Conservation (phyloP, 2,329 filamentous ascomycete genomes). For the Pseudogymnoascus sp. region DNA sequence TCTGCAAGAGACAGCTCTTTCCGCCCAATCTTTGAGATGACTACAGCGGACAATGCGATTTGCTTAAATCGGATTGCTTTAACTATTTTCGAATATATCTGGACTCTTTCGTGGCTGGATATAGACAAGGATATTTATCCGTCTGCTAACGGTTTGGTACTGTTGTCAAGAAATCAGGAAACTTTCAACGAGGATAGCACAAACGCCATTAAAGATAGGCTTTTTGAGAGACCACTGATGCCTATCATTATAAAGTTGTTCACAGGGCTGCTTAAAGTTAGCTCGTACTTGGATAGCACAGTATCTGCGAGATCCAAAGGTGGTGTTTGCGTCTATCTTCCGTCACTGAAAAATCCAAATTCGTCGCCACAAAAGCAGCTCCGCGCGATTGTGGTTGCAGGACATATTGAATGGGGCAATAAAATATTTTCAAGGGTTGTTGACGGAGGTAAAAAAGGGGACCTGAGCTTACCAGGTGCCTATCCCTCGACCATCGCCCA, state of each 20-base stretch:
- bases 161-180: background rate
- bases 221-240: background rate
- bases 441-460: background rate
- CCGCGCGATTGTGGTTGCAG: background rate
- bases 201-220: background rate
- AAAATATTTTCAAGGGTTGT: background rate
- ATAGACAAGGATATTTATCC: background rate
- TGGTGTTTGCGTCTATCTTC: background rate
- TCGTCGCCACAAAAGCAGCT: background rate
- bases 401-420: background rate
- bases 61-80: background rate
- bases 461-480: background rate
- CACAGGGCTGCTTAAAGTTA: background rate
- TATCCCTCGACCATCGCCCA: background rate
- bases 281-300: accelerated
- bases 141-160: background rate
- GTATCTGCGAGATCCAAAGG: background rate
- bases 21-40: no score
- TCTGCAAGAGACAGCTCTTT: no score
- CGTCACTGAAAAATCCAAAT: background rate
- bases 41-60: no score
- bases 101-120: constrained; percentile 7
- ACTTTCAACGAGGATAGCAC: background rate
- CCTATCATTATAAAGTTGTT: background rate
- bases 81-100: constrained; percentile 3